These are phyloP conservation scores for Recurvomyces mirabilis DNA, from an alignment of 495 filamentous ascomycete genomes.

Conservation along the genomic window DNA sequence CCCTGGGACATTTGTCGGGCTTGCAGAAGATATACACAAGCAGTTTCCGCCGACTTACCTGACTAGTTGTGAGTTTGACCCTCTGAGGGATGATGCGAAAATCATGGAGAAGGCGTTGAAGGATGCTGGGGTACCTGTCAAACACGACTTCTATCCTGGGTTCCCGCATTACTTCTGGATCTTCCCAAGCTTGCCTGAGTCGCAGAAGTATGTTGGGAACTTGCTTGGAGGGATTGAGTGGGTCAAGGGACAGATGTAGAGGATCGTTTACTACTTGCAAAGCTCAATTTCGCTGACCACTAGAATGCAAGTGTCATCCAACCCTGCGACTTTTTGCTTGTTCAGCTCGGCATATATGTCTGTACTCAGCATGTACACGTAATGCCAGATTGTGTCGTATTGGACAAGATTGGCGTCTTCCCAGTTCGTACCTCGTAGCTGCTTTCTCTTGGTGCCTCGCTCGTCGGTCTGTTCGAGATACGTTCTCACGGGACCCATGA, in stretches of 20 bases:
- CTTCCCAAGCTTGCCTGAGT: slow-evolving; percentile 9
- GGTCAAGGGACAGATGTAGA: slow-evolving; percentile 2
- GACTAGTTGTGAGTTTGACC: slow-evolving; percentile 24
- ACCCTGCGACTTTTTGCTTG: no score
- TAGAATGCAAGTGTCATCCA: no score
- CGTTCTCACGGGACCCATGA: no score
- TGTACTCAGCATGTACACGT: no score
- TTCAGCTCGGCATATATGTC: no score
- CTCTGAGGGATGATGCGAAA: slow-evolving; percentile 24
- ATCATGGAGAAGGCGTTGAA: slow-evolving; percentile 23
- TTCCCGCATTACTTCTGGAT: slow-evolving; percentile 22
- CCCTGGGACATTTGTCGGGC: slow-evolving; percentile 14
- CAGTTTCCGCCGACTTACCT: slow-evolving; percentile 26
- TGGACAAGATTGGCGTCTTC: no score
- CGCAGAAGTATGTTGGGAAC: slow-evolving; percentile 11
- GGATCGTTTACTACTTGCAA: no score
- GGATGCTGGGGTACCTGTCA: slow-evolving; percentile 21
- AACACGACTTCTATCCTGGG: slow-evolving; percentile 12
- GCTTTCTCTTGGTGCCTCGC: no score
- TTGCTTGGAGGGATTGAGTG: slow-evolving; percentile 15
- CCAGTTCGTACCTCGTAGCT: no score
- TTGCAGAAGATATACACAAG: slow-evolving; percentile 9
- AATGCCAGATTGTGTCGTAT: no score
- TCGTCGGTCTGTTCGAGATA: no score
- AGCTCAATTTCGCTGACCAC: no score